Evolutionary conservation across 306 rosid genomes (phyloP), one percentile per base, ranked within the genome.

Genomic region (Medicago arabica): DNA sequence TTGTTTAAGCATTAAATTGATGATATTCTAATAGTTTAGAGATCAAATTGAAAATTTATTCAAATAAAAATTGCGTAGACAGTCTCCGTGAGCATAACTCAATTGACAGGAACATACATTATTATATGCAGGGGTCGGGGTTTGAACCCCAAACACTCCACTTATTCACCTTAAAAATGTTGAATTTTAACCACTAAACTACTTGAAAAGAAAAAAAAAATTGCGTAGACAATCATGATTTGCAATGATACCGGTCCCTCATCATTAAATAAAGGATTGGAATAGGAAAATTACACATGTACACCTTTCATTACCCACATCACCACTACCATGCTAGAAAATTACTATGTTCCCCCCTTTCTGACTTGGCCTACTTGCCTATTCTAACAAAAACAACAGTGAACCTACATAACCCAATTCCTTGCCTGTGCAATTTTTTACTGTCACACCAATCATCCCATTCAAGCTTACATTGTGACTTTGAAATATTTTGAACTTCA

Each of bases 271-370:
- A 74, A 90, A 86, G 81, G 83, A 83, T 82, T 78, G 74, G 60
- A 81, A 75, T 74, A 51, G 36, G 17, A 83, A 84, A 86, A 83
- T 85, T 87, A 83, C 83, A 81, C 88, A 91, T 88, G 85, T 85
- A 88, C 89, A 89, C 88, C 93, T 88, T 77, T 87, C 84, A 83
- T 80, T 79, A 71, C 88, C 93, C 89, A 82, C 84, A 63, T 28
- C 38, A 43, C 85, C 85, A 77, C 83, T 83, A 80, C 23, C 79
- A 85, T 77, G 84, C 67, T 81, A 73, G 80, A 87, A 77, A 83
- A 85, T 87, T 74, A 84, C 72, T 64, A 81, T 81, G 40, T 58
- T 9, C 36, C 76, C 40, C 40, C 75, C 67, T 64, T 71, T 70
- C 78, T 78, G 16, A 63, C 80, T 69, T 54, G 67, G 75, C 81